Conservation (phyloP, 441 rosid genomes). For the Iberis amara region DNA sequence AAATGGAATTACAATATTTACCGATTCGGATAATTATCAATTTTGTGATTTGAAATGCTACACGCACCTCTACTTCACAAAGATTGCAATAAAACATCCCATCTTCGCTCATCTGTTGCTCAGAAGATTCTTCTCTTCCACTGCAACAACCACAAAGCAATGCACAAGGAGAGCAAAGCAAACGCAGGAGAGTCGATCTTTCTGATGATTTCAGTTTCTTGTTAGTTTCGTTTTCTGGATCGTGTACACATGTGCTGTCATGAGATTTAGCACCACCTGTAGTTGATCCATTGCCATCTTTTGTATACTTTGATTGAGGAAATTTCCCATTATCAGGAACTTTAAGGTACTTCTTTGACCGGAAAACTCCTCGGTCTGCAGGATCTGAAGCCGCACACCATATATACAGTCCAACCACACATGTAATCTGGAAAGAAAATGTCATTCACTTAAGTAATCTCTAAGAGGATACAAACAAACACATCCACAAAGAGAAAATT, state of each 20-base stretch:
- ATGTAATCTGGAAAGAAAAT: conserved; percentile 51
- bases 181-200: conserved; percentile 35
- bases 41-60: background rate
- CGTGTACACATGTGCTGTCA: conserved; percentile 42
- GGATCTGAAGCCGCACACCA: conserved; percentile 99
- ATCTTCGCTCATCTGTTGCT: conserved; percentile 77
- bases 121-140: conserved; percentile 57
- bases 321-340: conserved; percentile 49
- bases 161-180: conserved; percentile 67
- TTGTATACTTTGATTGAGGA: conserved; percentile 41
- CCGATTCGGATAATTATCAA: background rate
- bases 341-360: conserved; percentile 76
- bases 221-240: conserved; percentile 30
- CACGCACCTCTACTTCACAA: conserved; percentile 89
- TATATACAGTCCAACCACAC: conserved; percentile 81
- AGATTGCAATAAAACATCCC: conserved; percentile 98
- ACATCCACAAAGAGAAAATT: too few relatives aligned
- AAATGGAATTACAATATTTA: conserved; percentile 12
- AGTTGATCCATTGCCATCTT: conserved; percentile 58
- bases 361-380: conserved; percentile 85
- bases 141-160: conserved; percentile 50
- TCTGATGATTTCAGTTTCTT: conserved; percentile 37
- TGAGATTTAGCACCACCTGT: conserved; percentile 53
- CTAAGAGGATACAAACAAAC: background rate
- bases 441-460: background rate